phyloP scores from a whole-genome alignment of 352 stramenopile species.

The Peronospora farinosa region DNA sequence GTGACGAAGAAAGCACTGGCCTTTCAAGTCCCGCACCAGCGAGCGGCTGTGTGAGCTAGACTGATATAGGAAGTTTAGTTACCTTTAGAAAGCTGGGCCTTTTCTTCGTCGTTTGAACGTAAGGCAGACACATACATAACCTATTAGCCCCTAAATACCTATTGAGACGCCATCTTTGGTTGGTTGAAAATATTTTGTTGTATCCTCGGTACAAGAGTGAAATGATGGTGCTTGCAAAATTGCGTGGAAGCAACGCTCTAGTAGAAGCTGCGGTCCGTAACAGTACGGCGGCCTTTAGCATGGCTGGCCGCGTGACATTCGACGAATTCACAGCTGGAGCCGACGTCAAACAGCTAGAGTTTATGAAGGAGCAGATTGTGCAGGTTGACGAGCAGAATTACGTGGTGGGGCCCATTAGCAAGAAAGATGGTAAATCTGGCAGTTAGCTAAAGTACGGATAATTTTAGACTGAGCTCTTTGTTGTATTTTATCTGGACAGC shows the following conservation, averaged over 20 bases:
- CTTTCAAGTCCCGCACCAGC: background rate
- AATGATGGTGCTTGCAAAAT: constrained; percentile 23
- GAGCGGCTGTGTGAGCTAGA: constrained; percentile 10
- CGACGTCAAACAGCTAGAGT: constrained; percentile 74
- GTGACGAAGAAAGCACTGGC: background rate
- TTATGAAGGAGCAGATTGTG: constrained; percentile 90
- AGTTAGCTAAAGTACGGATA: background rate
- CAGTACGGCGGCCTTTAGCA: constrained; percentile 12
- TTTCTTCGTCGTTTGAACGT: constrained; percentile 17
- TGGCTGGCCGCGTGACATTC: constrained; percentile 34
- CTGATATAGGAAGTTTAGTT: constrained; percentile 16
- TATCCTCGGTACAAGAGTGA: background rate
- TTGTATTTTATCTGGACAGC: constrained; percentile 29
- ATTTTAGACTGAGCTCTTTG: constrained; percentile 7
- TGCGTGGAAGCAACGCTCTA: constrained; percentile 9
- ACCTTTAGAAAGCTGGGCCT: constrained; percentile 18
- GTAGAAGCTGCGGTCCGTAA: constrained; percentile 11
- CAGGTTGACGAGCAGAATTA: constrained; percentile 80
- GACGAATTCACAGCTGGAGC: constrained; percentile 60
- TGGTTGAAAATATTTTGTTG: constrained; percentile 16
- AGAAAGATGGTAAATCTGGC: constrained; percentile 63
- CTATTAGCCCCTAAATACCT: constrained; percentile 13
- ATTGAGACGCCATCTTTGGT: constrained; percentile 17
- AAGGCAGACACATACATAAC: constrained; percentile 4
- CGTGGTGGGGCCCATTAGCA: constrained; percentile 76